Evolutionary conservation across 129 eudicot species (phyloP), one percentile per base, ranked within the genome.

Genomic region (Kitagawia praeruptora): DNA sequence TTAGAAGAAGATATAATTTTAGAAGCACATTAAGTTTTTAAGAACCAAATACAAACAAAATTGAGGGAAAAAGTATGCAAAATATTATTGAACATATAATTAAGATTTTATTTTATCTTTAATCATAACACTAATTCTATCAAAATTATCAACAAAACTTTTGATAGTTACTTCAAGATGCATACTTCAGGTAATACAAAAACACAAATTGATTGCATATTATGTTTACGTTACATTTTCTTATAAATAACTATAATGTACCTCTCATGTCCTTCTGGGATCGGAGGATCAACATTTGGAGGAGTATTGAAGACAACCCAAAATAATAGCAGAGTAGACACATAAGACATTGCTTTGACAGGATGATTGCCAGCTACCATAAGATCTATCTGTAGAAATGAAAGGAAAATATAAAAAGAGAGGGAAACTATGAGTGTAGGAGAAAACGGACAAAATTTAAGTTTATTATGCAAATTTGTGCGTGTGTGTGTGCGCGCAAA

Each of bases 281-380:
- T 39, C 38, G 87, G 80, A 70, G 89, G 89, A 54, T 89, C 88
- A 70, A 78, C 69, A 38, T 83, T 80, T 47, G 81, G 74, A 51
- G 98, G 98, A 79, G 85, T 87, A 70, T 78, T 88, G 69, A 91
- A 91, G 41, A 93, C 90, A 81, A 86, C 86, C 90, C 90, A 88
- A 79, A 91, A 93, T 42, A 91, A 82, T n/a, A 77, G 88, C 81
- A 93, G 69, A 25, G 86, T 88, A 66, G 92, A 83, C 28, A 88
- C 82, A 82, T 82, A 86, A 11, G 82, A 53, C 83, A 89, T 89
- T 77, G 98, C 97, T 77, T 80, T 85, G 79, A 91, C 89, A 21
- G 97, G 93, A 73, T 85, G 86, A 84, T 88, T 87, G 42, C 93
- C 97, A 56, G 88, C 82, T 67, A 91, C 78, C 91, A 93, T 93